A percentile compares a stretch with the other conserved stretches of the same genome.
These are phyloP conservation scores for Daedaleopsis sinensis DNA, from an alignment of 768 basidiomycete species.

Conservation along the genomic window DNA sequence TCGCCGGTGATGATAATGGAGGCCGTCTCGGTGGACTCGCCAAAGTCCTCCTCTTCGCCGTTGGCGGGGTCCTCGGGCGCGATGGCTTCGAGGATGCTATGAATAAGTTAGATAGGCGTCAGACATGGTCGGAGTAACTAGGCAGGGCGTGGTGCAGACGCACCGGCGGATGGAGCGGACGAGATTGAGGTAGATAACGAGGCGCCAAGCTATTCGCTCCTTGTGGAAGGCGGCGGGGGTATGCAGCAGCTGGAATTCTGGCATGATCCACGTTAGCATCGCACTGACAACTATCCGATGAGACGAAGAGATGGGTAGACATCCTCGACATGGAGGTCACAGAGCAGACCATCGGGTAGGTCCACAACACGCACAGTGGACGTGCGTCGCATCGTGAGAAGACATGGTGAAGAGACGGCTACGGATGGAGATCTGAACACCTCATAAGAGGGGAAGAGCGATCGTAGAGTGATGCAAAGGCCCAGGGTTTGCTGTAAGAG, in stretches of 20 bases:
- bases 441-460: no score
- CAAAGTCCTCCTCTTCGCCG: conserved; percentile 61
- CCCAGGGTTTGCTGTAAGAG: no score
- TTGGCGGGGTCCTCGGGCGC: conserved; percentile 61
- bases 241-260: conserved; percentile 86
- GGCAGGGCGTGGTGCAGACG: conserved; percentile 21
- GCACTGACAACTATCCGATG: no score
- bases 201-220: conserved; percentile 84
- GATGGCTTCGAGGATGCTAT: conserved; percentile 74
- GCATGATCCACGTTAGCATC: no score
- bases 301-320: no score
- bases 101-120: not conserved
- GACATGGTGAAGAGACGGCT: no score
- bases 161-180: conserved; percentile 80
- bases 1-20: conserved; percentile 45
- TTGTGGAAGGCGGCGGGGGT: conserved; percentile 75
- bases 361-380: no score
- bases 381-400: no score
- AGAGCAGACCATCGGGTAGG: no score
- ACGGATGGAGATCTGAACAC: no score
- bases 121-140: conserved; percentile 3
- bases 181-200: conserved; percentile 87
- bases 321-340: no score
- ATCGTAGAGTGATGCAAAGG: no score
- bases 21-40: conserved; percentile 52